Evolutionary conservation across 306 rosid genomes (phyloP).

Genomic region (Crotalaria pallida): DNA sequence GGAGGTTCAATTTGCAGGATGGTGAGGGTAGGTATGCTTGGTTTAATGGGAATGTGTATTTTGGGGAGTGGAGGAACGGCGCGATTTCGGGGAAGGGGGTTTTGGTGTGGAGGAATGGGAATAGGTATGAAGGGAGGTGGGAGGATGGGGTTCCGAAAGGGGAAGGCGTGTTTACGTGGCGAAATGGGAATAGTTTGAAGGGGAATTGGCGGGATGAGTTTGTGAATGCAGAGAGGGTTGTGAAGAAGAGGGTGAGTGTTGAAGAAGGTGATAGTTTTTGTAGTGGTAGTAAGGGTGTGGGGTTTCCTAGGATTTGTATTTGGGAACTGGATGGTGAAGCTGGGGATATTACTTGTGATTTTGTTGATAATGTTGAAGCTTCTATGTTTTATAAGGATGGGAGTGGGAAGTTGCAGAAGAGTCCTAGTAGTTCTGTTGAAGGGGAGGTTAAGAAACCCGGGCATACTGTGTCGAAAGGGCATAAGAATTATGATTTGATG

Average conservation of each 20-base stretch:
- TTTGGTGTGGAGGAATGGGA: constrained; percentile 38
- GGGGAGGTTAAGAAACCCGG: constrained; percentile 44
- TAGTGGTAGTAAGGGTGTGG: constrained; percentile 13
- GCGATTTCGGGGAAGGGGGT: constrained; percentile 39
- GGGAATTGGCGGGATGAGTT: constrained; percentile 37
- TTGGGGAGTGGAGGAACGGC: constrained; percentile 39
- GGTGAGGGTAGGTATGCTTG: constrained; percentile 49
- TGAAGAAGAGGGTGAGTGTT: constrained; percentile 24
- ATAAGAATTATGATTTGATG: constrained; percentile 47
- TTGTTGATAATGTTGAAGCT: constrained; percentile 39
- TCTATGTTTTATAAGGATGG: constrained; percentile 32
- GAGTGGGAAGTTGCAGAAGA: constrained; percentile 11
- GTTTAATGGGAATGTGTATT: constrained; percentile 46
- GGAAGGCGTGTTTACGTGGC: constrained; percentile 40
- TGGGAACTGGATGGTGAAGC: constrained; percentile 57
- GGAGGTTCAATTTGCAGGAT: constrained; percentile 45
- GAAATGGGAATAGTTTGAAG: constrained; percentile 19
- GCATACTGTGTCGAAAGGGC: constrained; percentile 36
- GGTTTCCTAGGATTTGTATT: constrained; percentile 45
- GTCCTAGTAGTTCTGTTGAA: constrained; percentile 26
- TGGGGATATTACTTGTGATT: constrained; percentile 51
- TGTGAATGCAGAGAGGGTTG: constrained; percentile 1
- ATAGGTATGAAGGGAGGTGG: constrained; percentile 38
- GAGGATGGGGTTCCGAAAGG: constrained; percentile 47
- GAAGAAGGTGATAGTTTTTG: constrained; percentile 8